A percentile compares a stretch with the other conserved stretches of the same genome.
Conservation (phyloP, 2,329 filamentous ascomycete species). For the Nakataea oryzae region DNA sequence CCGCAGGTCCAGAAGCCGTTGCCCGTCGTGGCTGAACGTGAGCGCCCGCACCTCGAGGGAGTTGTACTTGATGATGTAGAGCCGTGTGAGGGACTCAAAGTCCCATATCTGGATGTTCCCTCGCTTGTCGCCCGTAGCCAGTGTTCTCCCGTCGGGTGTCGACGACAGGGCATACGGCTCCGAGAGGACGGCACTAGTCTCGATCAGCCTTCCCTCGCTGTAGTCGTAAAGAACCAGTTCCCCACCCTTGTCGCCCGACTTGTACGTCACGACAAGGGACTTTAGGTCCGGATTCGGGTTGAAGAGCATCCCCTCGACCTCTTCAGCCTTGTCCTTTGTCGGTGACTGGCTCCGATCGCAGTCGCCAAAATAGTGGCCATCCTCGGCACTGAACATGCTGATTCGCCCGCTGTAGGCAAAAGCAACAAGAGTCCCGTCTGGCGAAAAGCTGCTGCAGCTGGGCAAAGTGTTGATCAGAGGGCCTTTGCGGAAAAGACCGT, state of each 20-base stretch:
- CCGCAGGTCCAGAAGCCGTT: neutral
- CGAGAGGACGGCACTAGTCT: neutral
- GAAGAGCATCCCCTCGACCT: conserved; percentile 1
- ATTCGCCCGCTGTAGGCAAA: neutral
- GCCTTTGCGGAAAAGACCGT: no score
- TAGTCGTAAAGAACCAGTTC: conserved; percentile 1
- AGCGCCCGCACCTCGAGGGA: neutral
- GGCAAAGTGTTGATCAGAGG: neutral
- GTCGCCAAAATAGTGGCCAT: neutral
- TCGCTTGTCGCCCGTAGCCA: conserved; percentile 1
- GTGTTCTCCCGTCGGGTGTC: neutral
- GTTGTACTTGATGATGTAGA: conserved; percentile 3
- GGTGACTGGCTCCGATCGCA: neutral
- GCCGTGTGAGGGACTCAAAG: conserved; percentile 1
- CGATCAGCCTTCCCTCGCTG: neutral
- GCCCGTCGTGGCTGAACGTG: neutral
- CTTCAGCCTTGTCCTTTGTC: neutral
- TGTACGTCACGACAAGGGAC: neutral
- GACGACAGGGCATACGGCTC: neutral
- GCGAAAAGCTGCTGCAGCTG: neutral
- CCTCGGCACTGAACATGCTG: neutral
- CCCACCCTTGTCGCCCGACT: neutral
- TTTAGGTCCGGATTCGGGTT: conserved; percentile 4
- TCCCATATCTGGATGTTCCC: conserved; percentile 3
- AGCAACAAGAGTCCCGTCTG: neutral